Evolutionary conservation across 2,329 filamentous ascomycete species (phyloP), one percentile per base, ranked within the genome.

Genomic region (Calonectria hongkongensis): DNA sequence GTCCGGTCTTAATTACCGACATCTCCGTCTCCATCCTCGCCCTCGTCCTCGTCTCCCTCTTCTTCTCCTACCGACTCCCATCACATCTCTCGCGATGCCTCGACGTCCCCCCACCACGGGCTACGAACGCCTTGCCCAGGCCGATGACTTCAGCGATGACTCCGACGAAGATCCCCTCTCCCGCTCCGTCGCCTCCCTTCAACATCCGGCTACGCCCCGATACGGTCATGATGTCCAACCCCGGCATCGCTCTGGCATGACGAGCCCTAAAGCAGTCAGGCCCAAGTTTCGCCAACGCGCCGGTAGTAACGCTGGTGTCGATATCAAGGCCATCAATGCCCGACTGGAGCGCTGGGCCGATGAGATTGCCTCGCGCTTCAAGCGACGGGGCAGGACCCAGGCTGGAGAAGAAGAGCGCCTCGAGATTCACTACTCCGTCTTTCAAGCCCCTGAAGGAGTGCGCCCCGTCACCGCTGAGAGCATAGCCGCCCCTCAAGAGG

Each of bases 291-390:
- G 85, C 78, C 86, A 79, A 81, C 87, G 86, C 78, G 85, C 81
- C 78, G 89, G 83, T 77, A 94, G 94, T 82, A 97, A 96, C 79
- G 95, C 95, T 25, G 96, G 96, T 3, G 96, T 99, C 21, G 97
- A 99, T 81, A 94, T 99, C 82, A 98, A 98, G 83, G 97, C 97
- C 73, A 98, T 99, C 85, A 99, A 99, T 84, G 96, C 96, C 72
- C 91, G 97, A 28, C 87, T 99, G 30, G 97, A 99, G 85, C 90
- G 94, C 82, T 99, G 97, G 97, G 97, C 97, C 18, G 97, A 98
- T 79, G 97, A 99, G 86, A 98, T 99, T 81, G 96, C 97, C 36
- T 94, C 95, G 78, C 97, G 97, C 80, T 98, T 99, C 89, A 98
- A 98, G 87, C 94, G 96, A 78, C 93, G 92, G 79, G 92, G 93